Evolutionary conservation across 2,329 filamentous ascomycete genomes (phyloP), one percentile per base, ranked within the genome.

Genomic region (Canariomyces notabilis): DNA sequence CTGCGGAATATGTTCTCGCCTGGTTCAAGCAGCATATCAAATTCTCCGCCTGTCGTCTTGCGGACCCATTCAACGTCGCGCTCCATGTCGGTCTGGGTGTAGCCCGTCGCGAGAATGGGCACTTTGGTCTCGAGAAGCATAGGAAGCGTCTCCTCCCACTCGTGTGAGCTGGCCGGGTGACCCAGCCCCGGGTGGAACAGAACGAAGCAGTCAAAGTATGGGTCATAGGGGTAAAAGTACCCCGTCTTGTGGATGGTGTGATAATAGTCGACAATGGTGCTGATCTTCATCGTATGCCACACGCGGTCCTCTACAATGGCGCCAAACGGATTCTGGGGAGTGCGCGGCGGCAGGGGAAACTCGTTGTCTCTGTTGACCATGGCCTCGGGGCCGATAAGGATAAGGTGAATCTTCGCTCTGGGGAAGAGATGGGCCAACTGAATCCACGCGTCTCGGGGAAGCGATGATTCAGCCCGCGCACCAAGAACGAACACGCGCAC

Each of bases 181-280:
- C 93, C 94, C 15, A 98, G 77, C 7, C 94, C 94, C 0, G 94
- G 94, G 62, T 98, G 94, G 75, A 97, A 98, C 42, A 96, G 78
- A 60, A 98, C 83, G 63, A 98, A 95, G 67, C 87, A 93, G 72
- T 98, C 93, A 66, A 98, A 95, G 71, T 98, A 98, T 1, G 93
- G 93, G 63, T 98, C 93, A 63, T 94, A 96, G 0, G 94, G 93
- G 48, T 87, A 82, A 70, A 97, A 98, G 63, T 90, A 79, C 38
- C 89, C 85, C 0, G 91, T 87, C 64, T 89, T 82, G 70, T 98
- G 91, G 57, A 98, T 80, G 2, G 88, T 97, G 68, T 98, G 91
- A 72, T 94, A 98, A 71, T 98, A 96, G 59, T 98, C 93, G 42
- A 97, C 91, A 61, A 90, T 95, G 0, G 94, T 98, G 65, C 85